A percentile compares a stretch with the other conserved stretches of the same genome.
Evolutionary conservation across 2,329 filamentous ascomycete species (phyloP).

Genomic region (Nigrospora sphaerica): DNA sequence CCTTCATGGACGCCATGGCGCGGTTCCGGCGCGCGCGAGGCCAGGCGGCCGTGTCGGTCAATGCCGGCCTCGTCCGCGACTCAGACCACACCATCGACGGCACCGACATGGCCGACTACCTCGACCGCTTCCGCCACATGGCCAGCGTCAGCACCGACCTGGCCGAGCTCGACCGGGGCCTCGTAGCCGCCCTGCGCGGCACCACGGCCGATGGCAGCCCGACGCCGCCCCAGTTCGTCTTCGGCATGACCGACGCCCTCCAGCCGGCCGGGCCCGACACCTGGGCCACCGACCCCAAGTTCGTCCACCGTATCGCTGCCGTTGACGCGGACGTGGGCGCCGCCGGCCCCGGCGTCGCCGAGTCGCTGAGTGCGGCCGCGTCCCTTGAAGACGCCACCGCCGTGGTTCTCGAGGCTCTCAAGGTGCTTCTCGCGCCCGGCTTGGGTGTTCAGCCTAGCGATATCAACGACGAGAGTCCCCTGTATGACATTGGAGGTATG

Average conservation of each 20-base stretch:
- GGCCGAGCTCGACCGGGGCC: neutral
- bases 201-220: neutral
- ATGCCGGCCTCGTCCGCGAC: neutral
- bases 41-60: neutral
- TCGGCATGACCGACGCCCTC: neutral
- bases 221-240: neutral
- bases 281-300: neutral
- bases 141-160: neutral
- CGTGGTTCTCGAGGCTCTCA: neutral
- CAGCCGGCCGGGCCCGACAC: neutral
- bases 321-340: neutral
- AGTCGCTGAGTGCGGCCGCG: neutral
- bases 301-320: neutral
- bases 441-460: neutral
- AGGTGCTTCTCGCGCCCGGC: neutral
- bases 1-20: slow-evolving; percentile 17
- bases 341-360: neutral
- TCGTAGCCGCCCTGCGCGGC: neutral
- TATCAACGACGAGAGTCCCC: neutral
- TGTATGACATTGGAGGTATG: neutral
- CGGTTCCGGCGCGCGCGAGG: neutral
- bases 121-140: neutral
- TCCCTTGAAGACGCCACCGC: neutral
- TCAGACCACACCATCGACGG: neutral
- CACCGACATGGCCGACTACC: neutral